Evolutionary conservation across 345 rosid species (phyloP).

Genomic region (Arabis alpina): DNA sequence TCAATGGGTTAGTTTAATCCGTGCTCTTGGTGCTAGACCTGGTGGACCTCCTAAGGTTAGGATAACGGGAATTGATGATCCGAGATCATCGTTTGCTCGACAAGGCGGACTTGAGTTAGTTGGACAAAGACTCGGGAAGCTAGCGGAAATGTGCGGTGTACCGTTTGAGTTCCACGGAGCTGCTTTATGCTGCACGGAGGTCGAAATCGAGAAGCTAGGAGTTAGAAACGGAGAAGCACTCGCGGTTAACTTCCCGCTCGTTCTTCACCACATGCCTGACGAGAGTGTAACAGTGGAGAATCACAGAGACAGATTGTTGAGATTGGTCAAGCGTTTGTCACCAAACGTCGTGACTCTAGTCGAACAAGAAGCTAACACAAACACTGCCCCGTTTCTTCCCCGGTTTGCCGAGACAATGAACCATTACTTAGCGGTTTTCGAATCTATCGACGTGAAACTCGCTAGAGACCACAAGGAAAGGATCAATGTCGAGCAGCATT

Average conservation of each 20-base stretch:
- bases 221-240: constrained; percentile 73
- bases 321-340: constrained; percentile 73
- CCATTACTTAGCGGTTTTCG: constrained; percentile 73
- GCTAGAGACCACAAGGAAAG: constrained; percentile 87
- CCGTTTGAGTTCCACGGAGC: constrained; percentile 80
- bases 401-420: constrained; percentile 78
- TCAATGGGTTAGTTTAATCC: constrained; percentile 94
- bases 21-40: constrained; percentile 83
- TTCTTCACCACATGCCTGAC: constrained; percentile 94
- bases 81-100: constrained; percentile 77
- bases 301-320: constrained; percentile 82
- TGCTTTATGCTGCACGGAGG: constrained; percentile 62
- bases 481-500: constrained; percentile 88
- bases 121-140: constrained; percentile 67
- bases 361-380: constrained; percentile 89
- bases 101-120: constrained; percentile 88
- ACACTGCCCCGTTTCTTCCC: constrained; percentile 77
- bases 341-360: constrained; percentile 87
- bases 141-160: constrained; percentile 74
- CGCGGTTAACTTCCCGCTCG: constrained; percentile 78
- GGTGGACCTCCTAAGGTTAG: constrained; percentile 85
- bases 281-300: constrained; percentile 85
- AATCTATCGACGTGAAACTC: constrained; percentile 72
- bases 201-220: constrained; percentile 66
- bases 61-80: constrained; percentile 88